Percentiles rank a stretch among this genome's conserved stretches.
Evolutionary conservation across 495 filamentous ascomycete genomes (phyloP).

Genomic region (Tuber magnatum): DNA sequence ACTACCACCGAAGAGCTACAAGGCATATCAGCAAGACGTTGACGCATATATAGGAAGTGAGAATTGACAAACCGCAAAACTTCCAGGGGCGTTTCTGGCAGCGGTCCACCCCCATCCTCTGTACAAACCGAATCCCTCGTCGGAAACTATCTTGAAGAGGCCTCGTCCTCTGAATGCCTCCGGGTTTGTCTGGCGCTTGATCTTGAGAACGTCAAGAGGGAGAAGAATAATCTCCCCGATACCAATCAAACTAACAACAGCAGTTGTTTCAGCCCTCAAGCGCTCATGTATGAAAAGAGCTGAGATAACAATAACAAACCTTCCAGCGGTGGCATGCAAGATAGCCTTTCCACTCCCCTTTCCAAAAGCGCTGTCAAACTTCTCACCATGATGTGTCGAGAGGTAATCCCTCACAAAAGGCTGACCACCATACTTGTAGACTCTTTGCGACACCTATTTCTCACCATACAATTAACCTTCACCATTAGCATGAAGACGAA

Average conservation of each 20-base stretch:
- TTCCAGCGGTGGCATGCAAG: constrained; percentile 92
- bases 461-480: constrained; percentile 5
- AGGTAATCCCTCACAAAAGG: constrained; percentile 91
- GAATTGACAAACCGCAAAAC: constrained; percentile 72
- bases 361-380: constrained; percentile 84
- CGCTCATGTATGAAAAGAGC: background rate
- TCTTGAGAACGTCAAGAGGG: constrained; percentile 95
- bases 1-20: constrained; percentile 89
- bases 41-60: background rate
- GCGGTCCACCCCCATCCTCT: constrained; percentile 97
- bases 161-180: constrained; percentile 95
- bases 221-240: constrained; percentile 95
- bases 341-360: constrained; percentile 97
- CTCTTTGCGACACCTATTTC: constrained; percentile 69
- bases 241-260: constrained; percentile 65
- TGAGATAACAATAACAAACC: constrained; percentile 46
- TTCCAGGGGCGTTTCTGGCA: constrained; percentile 91
- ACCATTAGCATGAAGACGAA: background rate
- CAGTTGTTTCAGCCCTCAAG: constrained; percentile 32
- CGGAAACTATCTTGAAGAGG: constrained; percentile 75
- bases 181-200: constrained; percentile 98
- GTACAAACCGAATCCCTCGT: constrained; percentile 95
- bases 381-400: constrained; percentile 64
- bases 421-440: constrained; percentile 99
- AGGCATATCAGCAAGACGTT: constrained; percentile 22